These are phyloP conservation scores for Colletotrichum karsti DNA, from an alignment of 2,329 filamentous ascomycete species.

Conservation along the genomic window DNA sequence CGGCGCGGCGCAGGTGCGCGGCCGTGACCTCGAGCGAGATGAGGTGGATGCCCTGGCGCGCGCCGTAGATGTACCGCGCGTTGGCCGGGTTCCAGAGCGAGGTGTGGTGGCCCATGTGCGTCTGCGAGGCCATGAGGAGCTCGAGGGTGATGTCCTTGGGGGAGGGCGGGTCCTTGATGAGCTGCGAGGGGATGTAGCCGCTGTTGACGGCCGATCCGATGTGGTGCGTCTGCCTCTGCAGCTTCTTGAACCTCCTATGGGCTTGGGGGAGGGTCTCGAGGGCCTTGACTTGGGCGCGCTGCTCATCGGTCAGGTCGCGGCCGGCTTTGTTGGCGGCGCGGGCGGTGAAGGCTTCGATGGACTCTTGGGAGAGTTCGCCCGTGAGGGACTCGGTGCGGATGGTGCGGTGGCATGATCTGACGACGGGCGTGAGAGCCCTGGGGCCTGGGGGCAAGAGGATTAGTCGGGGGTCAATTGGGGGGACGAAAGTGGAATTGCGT, in stretches of 20 bases:
- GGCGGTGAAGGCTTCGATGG: slow-evolving; percentile 30
- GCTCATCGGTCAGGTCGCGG: no score
- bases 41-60: slow-evolving; percentile 89
- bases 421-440: slow-evolving; percentile 56
- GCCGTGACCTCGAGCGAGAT: slow-evolving; percentile 91
- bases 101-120: slow-evolving; percentile 89
- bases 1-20: slow-evolving; percentile 88
- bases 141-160: slow-evolving; percentile 89
- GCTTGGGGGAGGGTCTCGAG: background rate
- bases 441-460: slow-evolving; percentile 51
- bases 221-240: slow-evolving; percentile 10
- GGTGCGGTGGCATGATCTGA: slow-evolving; percentile 48
- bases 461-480: slow-evolving; percentile 31
- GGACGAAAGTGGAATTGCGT: slow-evolving; percentile 31
- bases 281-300: background rate
- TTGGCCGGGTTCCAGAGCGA: slow-evolving; percentile 96
- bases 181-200: slow-evolving; percentile 71
- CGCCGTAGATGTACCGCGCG: slow-evolving; percentile 91
- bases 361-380: slow-evolving; percentile 34
- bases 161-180: slow-evolving; percentile 77
- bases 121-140: slow-evolving; percentile 86
- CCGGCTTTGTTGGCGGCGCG: slow-evolving; percentile 27
- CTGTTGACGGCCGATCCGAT: slow-evolving; percentile 58
- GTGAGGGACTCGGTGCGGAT: slow-evolving; percentile 44
- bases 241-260: background rate